These are phyloP conservation scores for Candida sphagnicola DNA, from an alignment of 805 yeast genomes.

Conservation along the genomic window DNA sequence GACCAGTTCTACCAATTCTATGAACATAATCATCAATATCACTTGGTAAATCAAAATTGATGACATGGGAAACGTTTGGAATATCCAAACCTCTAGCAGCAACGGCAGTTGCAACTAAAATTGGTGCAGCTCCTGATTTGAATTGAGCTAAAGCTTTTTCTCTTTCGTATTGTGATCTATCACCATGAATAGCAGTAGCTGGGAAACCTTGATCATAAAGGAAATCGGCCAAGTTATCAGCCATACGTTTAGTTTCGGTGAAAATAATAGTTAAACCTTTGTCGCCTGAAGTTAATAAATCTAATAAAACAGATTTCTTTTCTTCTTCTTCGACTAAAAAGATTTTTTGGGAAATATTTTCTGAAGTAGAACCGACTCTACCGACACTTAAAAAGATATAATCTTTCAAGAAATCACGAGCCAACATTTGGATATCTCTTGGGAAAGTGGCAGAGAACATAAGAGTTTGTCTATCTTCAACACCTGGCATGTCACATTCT, in stretches of 20 bases:
- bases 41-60: conserved; percentile 94
- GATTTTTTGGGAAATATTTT: conserved; percentile 93
- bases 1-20: conserved; percentile 99
- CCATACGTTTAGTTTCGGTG: conserved; percentile 98
- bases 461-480: conserved; percentile 87
- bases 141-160: conserved; percentile 95
- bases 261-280: conserved; percentile 87
- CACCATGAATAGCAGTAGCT: conserved; percentile 99
- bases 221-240: conserved; percentile 91
- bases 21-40: conserved; percentile 99
- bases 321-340: conserved; percentile 93
- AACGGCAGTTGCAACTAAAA: conserved; percentile 98
- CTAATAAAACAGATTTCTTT: conserved; percentile 84
- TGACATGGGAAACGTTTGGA: conserved; percentile 97
- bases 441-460: conserved; percentile 99
- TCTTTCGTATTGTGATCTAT: conserved; percentile 96
- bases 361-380: conserved; percentile 98
- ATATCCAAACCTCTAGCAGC: conserved; percentile 99
- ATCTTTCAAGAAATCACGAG: conserved; percentile 94
- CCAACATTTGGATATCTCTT: conserved; percentile 92
- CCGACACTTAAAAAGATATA: conserved; percentile 97
- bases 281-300: conserved; percentile 72
- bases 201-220: conserved; percentile 85
- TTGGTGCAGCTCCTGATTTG: conserved; percentile 87
- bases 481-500: conserved; percentile 96